A percentile compares a stretch with the other conserved stretches of the same genome.
phyloP scores from a whole-genome alignment of 805 yeast species.

The Wickerhamomyces bovis region DNA sequence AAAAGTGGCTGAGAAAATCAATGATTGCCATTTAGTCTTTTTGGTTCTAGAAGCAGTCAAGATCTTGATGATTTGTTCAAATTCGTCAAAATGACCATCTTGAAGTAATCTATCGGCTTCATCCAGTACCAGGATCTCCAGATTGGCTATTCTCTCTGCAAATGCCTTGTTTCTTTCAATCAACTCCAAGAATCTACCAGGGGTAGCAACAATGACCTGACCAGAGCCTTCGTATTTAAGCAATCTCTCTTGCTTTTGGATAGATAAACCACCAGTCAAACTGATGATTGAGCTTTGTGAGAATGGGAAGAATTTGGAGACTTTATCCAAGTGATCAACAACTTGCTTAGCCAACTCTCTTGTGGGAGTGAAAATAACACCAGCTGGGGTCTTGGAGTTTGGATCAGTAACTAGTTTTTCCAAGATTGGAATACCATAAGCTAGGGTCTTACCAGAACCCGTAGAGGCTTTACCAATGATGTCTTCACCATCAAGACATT shows the following conservation, averaged over 20 bases:
- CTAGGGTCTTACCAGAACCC: conserved; percentile 96
- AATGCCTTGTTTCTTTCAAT: conserved; percentile 50
- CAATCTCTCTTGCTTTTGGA: conserved; percentile 86
- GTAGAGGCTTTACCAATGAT: conserved; percentile 95
- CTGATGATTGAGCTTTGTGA: conserved; percentile 57
- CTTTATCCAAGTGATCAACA: conserved; percentile 60
- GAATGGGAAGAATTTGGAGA: conserved; percentile 48
- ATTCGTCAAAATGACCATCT: conserved; percentile 94
- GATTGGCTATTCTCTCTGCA: conserved; percentile 34
- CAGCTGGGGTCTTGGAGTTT: conserved; percentile 47
- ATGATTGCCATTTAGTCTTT: conserved; percentile 61
- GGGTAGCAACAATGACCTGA: conserved; percentile 81
- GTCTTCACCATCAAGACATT: conserved; percentile 67
- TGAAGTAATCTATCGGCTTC: conserved; percentile 95
- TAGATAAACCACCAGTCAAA: conserved; percentile 91
- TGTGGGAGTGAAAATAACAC: conserved; percentile 87
- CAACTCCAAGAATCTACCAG: conserved; percentile 87
- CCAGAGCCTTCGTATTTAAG: conserved; percentile 64
- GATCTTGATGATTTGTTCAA: conserved; percentile 71
- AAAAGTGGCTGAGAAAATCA: conserved; percentile 95
- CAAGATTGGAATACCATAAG: conserved; percentile 88
- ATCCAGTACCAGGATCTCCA: conserved; percentile 65
- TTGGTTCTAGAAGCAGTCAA: conserved; percentile 46
- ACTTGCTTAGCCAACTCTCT: conserved; percentile 96
- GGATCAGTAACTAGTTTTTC: conserved; percentile 46